Conservation (phyloP, 192 early-diverging fungal species). For the Backusella mclennaniae region DNA sequence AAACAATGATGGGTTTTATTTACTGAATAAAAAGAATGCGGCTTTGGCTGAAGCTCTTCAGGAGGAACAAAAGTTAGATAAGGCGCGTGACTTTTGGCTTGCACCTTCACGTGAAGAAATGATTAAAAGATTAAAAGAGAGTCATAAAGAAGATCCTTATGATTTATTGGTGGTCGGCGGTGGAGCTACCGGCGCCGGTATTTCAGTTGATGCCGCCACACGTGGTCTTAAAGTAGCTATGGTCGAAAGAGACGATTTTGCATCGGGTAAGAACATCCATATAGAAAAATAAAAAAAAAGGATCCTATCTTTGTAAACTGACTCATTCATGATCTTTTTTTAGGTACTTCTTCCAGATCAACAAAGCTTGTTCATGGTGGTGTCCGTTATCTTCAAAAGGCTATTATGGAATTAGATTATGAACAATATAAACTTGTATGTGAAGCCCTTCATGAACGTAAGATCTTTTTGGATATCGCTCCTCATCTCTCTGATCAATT, state of each 20-base stretch:
- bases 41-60: constrained; percentile 19
- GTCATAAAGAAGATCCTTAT: constrained; percentile 48
- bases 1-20: not conserved
- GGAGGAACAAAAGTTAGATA: constrained; percentile 26
- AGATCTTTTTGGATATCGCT: constrained; percentile 90
- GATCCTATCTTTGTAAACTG: not conserved
- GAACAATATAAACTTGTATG: constrained; percentile 95
- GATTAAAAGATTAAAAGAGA: constrained; percentile 63
- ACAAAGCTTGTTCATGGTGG: constrained; percentile 98
- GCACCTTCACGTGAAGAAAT: constrained; percentile 72
- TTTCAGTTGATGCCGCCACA: constrained; percentile 90
- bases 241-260: constrained; percentile 95
- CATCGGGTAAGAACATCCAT: constrained; percentile 54
- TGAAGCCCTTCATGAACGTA: constrained; percentile 94
- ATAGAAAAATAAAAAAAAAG: too few relatives aligned
- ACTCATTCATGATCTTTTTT: not conserved
- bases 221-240: constrained; percentile 90
- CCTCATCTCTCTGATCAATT: constrained; percentile 91
- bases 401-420: constrained; percentile 90
- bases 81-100: constrained; percentile 70
- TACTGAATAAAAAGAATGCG: constrained; percentile 9
- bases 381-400: constrained; percentile 96
- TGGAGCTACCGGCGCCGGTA: constrained; percentile 90
- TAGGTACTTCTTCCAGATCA: constrained; percentile 86
- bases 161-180: constrained; percentile 93